phyloP scores from a whole-genome alignment of 2,329 filamentous ascomycete species.

The Davidsoniella eucalypti region DNA sequence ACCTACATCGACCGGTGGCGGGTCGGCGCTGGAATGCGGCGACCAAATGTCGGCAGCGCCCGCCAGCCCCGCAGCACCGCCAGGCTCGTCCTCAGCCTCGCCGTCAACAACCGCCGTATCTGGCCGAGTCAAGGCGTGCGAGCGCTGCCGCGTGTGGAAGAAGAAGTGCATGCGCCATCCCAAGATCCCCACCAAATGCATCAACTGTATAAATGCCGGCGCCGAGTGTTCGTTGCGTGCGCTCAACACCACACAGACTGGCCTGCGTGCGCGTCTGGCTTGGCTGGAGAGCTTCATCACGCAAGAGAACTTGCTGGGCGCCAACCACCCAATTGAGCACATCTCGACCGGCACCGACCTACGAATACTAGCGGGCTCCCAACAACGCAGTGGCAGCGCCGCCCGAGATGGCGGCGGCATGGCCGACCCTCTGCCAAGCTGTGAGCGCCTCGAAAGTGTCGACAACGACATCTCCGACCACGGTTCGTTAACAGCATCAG shows the following conservation, averaged over 20 bases:
- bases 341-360: conserved; percentile 5
- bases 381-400: not conserved
- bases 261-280: not conserved
- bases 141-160: conserved; percentile 8
- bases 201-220: conserved; percentile 9
- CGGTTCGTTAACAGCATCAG: not conserved
- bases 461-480: not conserved
- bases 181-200: conserved; percentile 5
- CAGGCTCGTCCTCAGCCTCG: too few species aligned
- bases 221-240: conserved; percentile 8
- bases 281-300: conserved; percentile 8
- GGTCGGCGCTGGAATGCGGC: too few species aligned
- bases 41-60: not conserved
- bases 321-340: conserved; percentile 6
- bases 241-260: conserved; percentile 6
- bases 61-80: not conserved
- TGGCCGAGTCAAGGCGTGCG: conserved; percentile 7
- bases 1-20: not conserved
- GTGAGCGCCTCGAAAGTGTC: not conserved
- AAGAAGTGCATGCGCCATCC: conserved; percentile 8
- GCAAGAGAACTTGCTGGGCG: not conserved
- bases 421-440: not conserved
- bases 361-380: not conserved
- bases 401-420: not conserved
- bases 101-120: too few species aligned